Base-by-base conservation (phyloP, 2,329 filamentous ascomycete genomes). In the Sclerotinia glacialis region DNA sequence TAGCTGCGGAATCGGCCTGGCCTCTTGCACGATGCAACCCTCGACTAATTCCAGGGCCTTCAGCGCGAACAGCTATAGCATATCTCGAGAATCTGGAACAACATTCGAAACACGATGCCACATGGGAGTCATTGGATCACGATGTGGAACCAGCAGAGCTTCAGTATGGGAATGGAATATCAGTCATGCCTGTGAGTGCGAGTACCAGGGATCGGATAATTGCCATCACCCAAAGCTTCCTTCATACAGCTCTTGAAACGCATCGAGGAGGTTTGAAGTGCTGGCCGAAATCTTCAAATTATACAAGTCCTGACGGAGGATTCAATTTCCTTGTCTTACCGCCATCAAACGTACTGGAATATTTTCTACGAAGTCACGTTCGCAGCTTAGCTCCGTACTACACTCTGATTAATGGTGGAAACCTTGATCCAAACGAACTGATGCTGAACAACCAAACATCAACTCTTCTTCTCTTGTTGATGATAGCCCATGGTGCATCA, bases 401-500 rank as follows among this genome's bases (percentile, higher is more conserved):
- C 71, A 85, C 86, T 1, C 79, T 89, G 66, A 83, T 88, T 5
- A 80, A 83, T 0, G 81, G 83, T 3, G 85, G 86, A 5, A 80
- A 82, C 21, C 79, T 90, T 28, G 87, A 91, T 71, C 83, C 86
- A 9, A 90, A 90, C 70, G 85, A 88, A 74, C 81, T 90, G 77
- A 83, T 91, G 74, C 81, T 85, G 70, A 86, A 88, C 72, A 88
- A 87, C 72, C 85, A 87, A 70, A 85, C 87, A 0, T 86, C 87
- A 0, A 89, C 86, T 47, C 77, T 91, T 40, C 79, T 91, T 16
- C 83, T 91, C 0, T 79, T 91, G 28, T 83, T 91, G 74, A 90
- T 91, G 88, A 88, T 91, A 65, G 88, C 88, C 0, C 87, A 89
- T 72, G 89, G 88, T 21, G 88, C 88, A 12, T 85, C 86, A 66